phyloP scores from a whole-genome alignment of 2,329 filamentous ascomycete genomes.

The Ophiostoma sp. region DNA sequence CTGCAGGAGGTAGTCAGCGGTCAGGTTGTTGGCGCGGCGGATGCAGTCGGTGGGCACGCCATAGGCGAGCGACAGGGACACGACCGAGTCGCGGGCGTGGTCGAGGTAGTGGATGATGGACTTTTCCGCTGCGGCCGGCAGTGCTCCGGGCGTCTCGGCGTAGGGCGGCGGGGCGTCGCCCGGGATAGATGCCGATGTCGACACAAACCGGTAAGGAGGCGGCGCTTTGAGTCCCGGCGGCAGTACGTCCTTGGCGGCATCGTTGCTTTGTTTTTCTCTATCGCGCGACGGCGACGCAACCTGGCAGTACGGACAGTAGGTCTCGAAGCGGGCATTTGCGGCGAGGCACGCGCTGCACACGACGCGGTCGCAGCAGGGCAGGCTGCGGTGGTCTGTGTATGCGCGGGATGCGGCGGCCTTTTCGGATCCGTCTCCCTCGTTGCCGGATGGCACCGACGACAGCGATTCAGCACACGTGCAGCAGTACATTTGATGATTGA shows the following conservation, averaged over 20 bases:
- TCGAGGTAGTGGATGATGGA: conserved; percentile 72
- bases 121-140: conserved; percentile 32
- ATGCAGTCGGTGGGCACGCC: conserved; percentile 59
- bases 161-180: conserved; percentile 26
- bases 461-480: conserved; percentile 66
- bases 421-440: background rate
- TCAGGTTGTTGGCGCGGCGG: conserved; percentile 61
- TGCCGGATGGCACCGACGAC: conserved; percentile 46
- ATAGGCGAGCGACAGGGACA: conserved; percentile 66
- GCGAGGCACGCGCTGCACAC: conserved; percentile 68
- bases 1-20: conserved; percentile 62
- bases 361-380: conserved; percentile 64
- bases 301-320: conserved; percentile 71
- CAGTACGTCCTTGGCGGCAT: conserved; percentile 35
- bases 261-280: background rate
- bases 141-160: background rate
- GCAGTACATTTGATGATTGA: conserved; percentile 40
- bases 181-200: background rate
- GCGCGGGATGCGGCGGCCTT: background rate
- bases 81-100: conserved; percentile 61
- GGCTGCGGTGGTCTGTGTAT: conserved; percentile 44
- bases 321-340: conserved; percentile 63
- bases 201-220: conserved; percentile 49
- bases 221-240: conserved; percentile 62
- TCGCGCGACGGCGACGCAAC: conserved; percentile 47